A percentile compares a stretch with the other conserved stretches of the same genome.
Conservation (phyloP, 139 green algal species). For the Deuterostichococcus epilithicus region DNA sequence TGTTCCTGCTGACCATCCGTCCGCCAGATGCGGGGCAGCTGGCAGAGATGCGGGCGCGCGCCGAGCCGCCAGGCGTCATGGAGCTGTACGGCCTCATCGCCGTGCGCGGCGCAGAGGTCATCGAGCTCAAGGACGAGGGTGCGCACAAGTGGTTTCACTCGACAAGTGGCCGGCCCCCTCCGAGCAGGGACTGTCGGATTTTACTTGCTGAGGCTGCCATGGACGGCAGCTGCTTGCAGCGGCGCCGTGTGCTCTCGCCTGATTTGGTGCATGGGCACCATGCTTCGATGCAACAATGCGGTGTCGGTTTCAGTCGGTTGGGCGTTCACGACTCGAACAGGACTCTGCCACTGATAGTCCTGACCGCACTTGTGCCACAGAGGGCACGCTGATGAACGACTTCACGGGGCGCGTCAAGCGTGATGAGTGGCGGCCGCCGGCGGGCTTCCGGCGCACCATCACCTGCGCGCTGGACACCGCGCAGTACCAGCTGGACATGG, state of each 20-base stretch:
- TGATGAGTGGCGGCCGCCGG: constrained; percentile 43
- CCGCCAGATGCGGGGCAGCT: constrained; percentile 23
- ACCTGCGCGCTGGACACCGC: constrained; percentile 84
- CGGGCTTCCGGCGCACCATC: constrained; percentile 72
- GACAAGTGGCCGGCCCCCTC: too few species aligned
- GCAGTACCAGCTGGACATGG: constrained; percentile 87
- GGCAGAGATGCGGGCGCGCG: constrained; percentile 4
- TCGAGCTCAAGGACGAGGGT: constrained; percentile 62
- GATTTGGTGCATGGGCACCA: too few species aligned
- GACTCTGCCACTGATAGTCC: background rate
- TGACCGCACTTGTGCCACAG: constrained; percentile 10
- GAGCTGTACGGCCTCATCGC: constrained; percentile 68
- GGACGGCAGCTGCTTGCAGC: too few species aligned
- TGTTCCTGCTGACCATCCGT: constrained; percentile 85
- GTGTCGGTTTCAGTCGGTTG: too few species aligned
- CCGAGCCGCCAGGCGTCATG: background rate
- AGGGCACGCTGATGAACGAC: constrained; percentile 89
- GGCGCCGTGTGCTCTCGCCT: too few species aligned
- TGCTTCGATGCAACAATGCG: too few species aligned
- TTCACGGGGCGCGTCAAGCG: constrained; percentile 77
- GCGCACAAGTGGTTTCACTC: background rate
- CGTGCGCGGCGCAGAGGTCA: constrained; percentile 82
- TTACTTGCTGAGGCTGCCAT: too few species aligned
- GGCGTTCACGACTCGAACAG: too few species aligned
- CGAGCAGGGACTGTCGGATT: too few species aligned